phyloP scores from a whole-genome alignment of 345 rosid species.

The Eucalyptus cloeziana region DNA sequence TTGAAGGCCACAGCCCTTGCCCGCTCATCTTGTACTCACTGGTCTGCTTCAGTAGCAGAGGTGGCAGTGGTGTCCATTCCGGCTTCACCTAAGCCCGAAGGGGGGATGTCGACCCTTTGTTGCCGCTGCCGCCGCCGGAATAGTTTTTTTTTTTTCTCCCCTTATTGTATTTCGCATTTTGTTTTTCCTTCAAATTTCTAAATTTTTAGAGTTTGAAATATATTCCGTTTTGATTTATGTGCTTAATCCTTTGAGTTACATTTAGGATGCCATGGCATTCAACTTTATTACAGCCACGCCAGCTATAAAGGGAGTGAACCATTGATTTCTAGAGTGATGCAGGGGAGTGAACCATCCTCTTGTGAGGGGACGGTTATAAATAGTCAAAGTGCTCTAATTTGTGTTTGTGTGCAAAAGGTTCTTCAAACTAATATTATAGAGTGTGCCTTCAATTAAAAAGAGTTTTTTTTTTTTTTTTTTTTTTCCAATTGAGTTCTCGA shows the following conservation, averaged over 20 bases:
- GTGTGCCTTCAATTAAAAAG: neutral
- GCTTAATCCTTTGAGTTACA: no score
- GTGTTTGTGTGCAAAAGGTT: neutral
- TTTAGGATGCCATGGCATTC: neutral
- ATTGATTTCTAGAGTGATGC: neutral
- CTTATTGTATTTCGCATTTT: no score
- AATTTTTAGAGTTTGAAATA: no score
- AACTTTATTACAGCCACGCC: neutral
- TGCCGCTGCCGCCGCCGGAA: no score
- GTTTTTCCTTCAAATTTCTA: no score
- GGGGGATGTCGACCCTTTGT: no score
- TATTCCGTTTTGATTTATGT: no score
- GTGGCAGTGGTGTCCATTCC: neutral
- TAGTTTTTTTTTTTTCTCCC: no score
- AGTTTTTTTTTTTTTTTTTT: neutral
- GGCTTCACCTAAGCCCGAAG: neutral
- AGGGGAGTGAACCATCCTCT: neutral
- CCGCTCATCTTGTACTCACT: neutral
- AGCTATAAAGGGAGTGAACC: neutral
- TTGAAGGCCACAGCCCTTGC: neutral
- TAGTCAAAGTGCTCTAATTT: neutral
- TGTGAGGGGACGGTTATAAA: neutral
- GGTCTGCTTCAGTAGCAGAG: neutral
- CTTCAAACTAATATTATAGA: neutral
- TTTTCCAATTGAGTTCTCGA: neutral